Conservation (phyloP, 345 rosid species). For the Fremontodendron californicum region DNA sequence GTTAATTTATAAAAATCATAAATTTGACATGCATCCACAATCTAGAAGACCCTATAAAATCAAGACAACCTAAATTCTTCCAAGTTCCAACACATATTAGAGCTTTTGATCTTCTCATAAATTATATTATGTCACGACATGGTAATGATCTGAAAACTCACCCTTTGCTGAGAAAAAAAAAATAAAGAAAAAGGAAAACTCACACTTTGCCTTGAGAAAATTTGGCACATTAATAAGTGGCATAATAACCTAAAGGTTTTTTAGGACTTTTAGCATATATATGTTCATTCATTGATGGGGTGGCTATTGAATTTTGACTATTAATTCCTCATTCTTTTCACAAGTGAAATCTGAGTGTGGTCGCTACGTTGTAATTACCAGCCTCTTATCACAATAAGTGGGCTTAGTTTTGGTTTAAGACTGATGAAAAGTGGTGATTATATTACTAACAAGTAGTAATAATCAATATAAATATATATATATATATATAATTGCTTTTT, state of each 20-base stretch:
- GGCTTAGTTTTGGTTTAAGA: no score
- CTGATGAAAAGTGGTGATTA: no score
- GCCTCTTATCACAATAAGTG: no score
- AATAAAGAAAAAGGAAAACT: no score
- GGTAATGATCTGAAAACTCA: neutral
- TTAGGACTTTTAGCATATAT: neutral
- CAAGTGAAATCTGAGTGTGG: no score
- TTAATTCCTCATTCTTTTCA: neutral
- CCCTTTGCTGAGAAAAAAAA: neutral
- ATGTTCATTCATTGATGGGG: neutral
- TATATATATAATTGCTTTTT: no score
- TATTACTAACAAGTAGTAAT: no score
- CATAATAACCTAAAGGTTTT: neutral
- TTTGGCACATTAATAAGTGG: slow-evolving; percentile 1
- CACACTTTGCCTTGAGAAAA: neutral
- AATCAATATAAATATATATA: no score
- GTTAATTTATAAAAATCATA: neutral
- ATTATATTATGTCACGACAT: neutral
- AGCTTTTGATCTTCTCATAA: neutral
- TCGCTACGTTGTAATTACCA: no score
- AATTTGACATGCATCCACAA: neutral
- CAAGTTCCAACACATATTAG: neutral
- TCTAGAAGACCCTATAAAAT: slow-evolving; percentile 4
- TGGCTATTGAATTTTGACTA: neutral
- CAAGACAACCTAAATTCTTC: neutral